Percentiles rank a stretch among this genome's conserved stretches.
phyloP scores from a whole-genome alignment of 1,284 basidiomycete species.

The Athelia psychrophila region DNA sequence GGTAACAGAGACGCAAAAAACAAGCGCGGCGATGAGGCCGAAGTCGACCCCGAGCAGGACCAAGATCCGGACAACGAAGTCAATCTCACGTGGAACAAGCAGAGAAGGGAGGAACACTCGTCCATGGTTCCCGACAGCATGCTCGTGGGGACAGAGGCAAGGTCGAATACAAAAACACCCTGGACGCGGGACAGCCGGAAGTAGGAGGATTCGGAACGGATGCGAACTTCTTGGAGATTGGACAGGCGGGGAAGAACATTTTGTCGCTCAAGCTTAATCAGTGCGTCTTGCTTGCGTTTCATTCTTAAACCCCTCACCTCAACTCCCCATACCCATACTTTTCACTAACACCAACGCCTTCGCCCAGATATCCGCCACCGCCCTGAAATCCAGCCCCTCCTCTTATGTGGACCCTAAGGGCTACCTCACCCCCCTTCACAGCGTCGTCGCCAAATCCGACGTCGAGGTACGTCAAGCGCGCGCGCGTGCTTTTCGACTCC shows the following conservation, averaged over 20 bases:
- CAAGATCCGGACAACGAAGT: constrained; percentile 98
- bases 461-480: constrained; percentile 99
- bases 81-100: constrained; percentile 90
- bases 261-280: constrained; percentile 93
- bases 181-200: constrained; percentile 73
- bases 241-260: constrained; percentile 94
- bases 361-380: constrained; percentile 66
- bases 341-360: too few species aligned
- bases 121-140: constrained; percentile 95
- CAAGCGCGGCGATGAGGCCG: constrained; percentile 80
- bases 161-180: constrained; percentile 71
- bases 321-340: too few species aligned
- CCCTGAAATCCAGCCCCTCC: constrained; percentile 58
- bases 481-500: constrained; percentile 92
- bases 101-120: constrained; percentile 80
- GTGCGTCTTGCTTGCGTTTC: constrained; percentile 38
- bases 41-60: constrained; percentile 85
- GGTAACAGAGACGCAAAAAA: constrained; percentile 73
- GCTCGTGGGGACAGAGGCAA: constrained; percentile 76
- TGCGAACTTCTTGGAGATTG: constrained; percentile 97
- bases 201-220: constrained; percentile 73
- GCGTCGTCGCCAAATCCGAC: constrained; percentile 85
- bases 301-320: too few species aligned
- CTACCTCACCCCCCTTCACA: constrained; percentile 94
- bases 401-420: constrained; percentile 96